Percentiles rank a stretch among this genome's conserved stretches.
Evolutionary conservation across 148 eudicot genomes (phyloP).

Genomic region (Chenopodium formosanum): DNA sequence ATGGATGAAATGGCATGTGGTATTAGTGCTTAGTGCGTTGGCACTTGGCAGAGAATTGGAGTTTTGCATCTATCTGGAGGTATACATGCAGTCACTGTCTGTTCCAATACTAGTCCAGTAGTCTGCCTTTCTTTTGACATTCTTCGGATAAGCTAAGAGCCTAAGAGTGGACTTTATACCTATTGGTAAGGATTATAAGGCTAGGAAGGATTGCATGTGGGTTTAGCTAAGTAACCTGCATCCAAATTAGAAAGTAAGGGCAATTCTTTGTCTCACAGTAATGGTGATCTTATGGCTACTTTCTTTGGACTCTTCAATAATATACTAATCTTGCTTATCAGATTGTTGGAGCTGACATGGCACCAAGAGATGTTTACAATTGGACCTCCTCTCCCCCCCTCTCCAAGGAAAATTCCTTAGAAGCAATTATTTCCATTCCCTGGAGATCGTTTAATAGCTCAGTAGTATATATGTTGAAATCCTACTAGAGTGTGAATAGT

Average conservation of each 20-base stretch:
- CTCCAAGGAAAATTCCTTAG: neutral
- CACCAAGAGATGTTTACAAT: neutral
- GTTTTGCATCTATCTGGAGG: neutral
- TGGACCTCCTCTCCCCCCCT: neutral
- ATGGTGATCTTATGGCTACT: neutral
- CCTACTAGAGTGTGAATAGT: neutral
- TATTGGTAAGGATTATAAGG: neutral
- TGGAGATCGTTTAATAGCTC: neutral
- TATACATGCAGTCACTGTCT: too few species aligned
- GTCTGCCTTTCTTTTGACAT: neutral
- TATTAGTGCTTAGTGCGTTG: neutral
- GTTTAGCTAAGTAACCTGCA: neutral
- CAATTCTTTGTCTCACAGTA: neutral
- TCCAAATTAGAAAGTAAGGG: neutral
- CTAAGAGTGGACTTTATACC: neutral
- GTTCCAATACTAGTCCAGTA: too few species aligned
- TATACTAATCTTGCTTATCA: neutral
- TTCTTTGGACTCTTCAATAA: neutral
- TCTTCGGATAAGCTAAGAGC: neutral
- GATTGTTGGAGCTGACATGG: neutral
- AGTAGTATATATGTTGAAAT: neutral
- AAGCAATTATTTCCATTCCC: neutral
- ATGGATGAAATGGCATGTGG: neutral
- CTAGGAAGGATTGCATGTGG: neutral
- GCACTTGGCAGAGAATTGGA: neutral